Evolutionary conservation across 1,284 basidiomycete genomes (phyloP).

Genomic region (Tilletia walkeri): DNA sequence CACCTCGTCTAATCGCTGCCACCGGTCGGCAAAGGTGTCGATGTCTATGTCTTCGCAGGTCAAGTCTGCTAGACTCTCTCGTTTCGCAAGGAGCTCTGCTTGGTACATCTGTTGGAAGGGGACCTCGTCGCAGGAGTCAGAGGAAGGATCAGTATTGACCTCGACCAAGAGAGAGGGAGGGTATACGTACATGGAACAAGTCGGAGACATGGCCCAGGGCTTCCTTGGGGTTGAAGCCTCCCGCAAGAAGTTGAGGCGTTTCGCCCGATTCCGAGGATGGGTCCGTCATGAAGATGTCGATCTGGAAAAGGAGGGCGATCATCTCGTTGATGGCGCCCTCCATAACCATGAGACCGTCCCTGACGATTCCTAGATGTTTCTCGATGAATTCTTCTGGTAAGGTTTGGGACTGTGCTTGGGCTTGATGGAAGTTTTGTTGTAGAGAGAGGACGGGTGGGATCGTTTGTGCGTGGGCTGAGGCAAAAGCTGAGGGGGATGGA

Average conservation of each 20-base stretch:
- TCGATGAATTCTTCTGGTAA: not conserved
- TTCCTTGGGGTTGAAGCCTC: conserved; percentile 38
- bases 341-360: conserved; percentile 14
- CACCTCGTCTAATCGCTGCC: conserved; percentile 34
- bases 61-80: conserved; percentile 46
- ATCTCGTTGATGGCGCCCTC: conserved; percentile 14
- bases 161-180: not conserved
- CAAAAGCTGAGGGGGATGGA: not conserved
- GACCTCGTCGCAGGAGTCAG: not conserved
- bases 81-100: conserved; percentile 40
- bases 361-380: not conserved
- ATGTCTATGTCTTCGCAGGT: conserved; percentile 48
- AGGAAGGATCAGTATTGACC: not conserved
- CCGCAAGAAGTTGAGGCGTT: not conserved
- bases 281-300: conserved; percentile 26
- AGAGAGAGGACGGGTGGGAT: conserved; percentile 7
- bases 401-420: not conserved
- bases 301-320: conserved; percentile 12
- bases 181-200: conserved; percentile 44
- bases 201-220: conserved; percentile 40
- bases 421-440: not conserved
- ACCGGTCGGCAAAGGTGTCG: conserved; percentile 30
- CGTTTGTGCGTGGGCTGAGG: conserved; percentile 1
- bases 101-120: conserved; percentile 41
- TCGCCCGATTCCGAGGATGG: conserved; percentile 9